Evolutionary conservation across 441 rosid genomes (phyloP).

Genomic region (Syzygium malaccense): DNA sequence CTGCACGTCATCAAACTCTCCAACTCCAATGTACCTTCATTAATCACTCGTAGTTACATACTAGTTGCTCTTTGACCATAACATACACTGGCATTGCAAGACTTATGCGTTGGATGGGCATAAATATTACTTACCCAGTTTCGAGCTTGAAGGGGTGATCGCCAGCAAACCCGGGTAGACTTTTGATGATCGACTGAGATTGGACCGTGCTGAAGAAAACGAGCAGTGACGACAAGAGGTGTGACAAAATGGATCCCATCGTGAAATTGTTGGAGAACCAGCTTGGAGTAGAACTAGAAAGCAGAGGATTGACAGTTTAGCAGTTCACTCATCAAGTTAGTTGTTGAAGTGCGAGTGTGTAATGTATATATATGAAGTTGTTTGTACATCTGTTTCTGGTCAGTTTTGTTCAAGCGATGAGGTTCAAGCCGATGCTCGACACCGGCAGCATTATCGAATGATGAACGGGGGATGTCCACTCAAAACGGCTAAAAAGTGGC

Average conservation of each 20-base stretch:
- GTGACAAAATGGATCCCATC: background rate
- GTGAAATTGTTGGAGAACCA: background rate
- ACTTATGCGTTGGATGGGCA: background rate
- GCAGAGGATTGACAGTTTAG: background rate
- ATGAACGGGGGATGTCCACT: background rate
- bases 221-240: background rate
- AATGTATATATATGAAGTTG: too few relatives aligned
- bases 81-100: background rate
- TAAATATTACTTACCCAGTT: background rate
- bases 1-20: background rate
- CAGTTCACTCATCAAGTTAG: background rate
- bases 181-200: background rate
- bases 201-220: background rate
- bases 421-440: background rate
- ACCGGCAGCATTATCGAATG: background rate
- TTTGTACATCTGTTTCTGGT: background rate
- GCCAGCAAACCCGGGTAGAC: background rate
- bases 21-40: background rate
- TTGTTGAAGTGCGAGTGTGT: background rate
- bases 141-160: conserved; percentile 1
- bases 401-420: background rate
- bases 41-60: background rate
- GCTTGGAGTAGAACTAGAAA: background rate
- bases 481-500: background rate
- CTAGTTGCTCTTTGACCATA: background rate